Evolutionary conservation across 257 asterid species (phyloP).

Genomic region (Agastache rugosa): DNA sequence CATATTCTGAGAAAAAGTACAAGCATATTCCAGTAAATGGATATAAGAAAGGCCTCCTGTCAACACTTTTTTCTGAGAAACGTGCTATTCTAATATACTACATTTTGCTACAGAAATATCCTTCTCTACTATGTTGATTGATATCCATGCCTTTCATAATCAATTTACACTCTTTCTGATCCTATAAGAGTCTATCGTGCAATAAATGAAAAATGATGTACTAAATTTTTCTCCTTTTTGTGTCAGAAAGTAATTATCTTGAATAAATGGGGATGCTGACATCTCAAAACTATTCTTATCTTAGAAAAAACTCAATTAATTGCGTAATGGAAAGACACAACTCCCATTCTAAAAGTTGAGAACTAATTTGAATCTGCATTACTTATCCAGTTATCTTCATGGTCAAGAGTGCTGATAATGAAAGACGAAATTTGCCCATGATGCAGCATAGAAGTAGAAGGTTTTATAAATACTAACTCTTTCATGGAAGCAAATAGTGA

Average conservation of each 20-base stretch:
- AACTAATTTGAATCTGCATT: slow-evolving; percentile 14
- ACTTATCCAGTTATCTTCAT: slow-evolving; percentile 16
- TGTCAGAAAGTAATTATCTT: slow-evolving; percentile 2
- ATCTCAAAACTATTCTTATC: slow-evolving; percentile 7
- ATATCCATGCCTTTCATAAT: neutral
- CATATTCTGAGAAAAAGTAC: neutral
- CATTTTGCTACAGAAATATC: neutral
- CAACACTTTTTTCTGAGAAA: slow-evolving; percentile 2
- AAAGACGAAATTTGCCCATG: slow-evolving; percentile 4
- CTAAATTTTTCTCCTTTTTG: neutral
- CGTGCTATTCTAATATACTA: slow-evolving; percentile 10
- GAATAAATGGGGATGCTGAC: neutral
- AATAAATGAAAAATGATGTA: neutral
- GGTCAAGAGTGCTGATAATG: slow-evolving; percentile 6
- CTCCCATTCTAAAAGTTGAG: neutral
- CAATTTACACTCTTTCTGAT: slow-evolving; percentile 7
- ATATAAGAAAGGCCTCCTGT: slow-evolving; percentile 2
- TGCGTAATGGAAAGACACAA: neutral
- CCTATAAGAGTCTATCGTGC: neutral
- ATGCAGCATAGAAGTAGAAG: neutral
- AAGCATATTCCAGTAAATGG: neutral
- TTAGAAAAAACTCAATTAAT: neutral
- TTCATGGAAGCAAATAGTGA: neutral
- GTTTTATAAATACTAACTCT: slow-evolving; percentile 3
- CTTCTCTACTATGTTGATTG: slow-evolving; percentile 24